Conservation (phyloP, 805 yeast genomes). For the Saturnispora serradocipensis region DNA sequence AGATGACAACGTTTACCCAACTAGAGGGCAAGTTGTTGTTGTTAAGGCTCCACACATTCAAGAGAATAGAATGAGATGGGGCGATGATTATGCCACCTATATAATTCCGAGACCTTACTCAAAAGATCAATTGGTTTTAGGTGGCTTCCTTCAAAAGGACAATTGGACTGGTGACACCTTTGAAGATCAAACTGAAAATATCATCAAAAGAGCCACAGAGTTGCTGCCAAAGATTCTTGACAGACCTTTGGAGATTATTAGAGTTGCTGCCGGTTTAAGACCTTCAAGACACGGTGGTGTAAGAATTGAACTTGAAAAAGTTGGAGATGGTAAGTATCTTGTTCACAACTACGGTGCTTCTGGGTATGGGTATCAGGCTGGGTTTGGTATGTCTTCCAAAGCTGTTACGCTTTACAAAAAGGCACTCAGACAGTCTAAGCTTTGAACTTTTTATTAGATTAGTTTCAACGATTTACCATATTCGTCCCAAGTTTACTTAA, state of each 20-base stretch:
- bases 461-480: too few species aligned
- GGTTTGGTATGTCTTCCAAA: slow-evolving; percentile 46
- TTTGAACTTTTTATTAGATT: not conserved
- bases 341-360: slow-evolving; percentile 69
- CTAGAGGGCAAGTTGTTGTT: slow-evolving; percentile 74
- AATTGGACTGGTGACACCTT: slow-evolving; percentile 56
- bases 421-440: slow-evolving; percentile 8
- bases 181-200: slow-evolving; percentile 49
- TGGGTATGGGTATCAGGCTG: slow-evolving; percentile 61
- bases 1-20: slow-evolving; percentile 56
- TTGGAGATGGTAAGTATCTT: slow-evolving; percentile 32
- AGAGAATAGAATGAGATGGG: slow-evolving; percentile 54
- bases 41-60: slow-evolving; percentile 59
- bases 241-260: slow-evolving; percentile 39
- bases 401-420: slow-evolving; percentile 32
- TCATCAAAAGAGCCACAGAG: slow-evolving; percentile 47
- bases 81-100: slow-evolving; percentile 53
- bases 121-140: slow-evolving; percentile 58
- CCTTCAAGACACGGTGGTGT: slow-evolving; percentile 73
- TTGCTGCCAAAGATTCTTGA: slow-evolving; percentile 42
- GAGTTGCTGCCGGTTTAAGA: slow-evolving; percentile 66
- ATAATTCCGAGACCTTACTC: slow-evolving; percentile 65
- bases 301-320: slow-evolving; percentile 50
- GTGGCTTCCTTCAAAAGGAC: slow-evolving; percentile 62
- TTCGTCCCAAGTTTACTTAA: not conserved